These are phyloP conservation scores for Aegilops umbellulata DNA, from an alignment of 176 grass and related monocot genomes.

Conservation along the genomic window DNA sequence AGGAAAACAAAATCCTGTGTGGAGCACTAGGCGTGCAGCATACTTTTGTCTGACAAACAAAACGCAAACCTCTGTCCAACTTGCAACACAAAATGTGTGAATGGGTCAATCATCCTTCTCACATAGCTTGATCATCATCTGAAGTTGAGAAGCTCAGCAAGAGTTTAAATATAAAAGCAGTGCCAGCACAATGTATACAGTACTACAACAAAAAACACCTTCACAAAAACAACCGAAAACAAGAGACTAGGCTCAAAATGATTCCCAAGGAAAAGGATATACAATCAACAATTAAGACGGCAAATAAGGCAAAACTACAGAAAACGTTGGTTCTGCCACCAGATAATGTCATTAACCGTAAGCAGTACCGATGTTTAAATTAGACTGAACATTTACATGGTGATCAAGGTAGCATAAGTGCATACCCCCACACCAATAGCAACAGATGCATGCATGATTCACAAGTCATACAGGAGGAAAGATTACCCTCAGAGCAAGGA, in stretches of 20 bases:
- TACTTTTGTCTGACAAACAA: neutral
- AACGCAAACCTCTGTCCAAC: neutral
- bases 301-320: neutral
- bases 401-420: neutral
- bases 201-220: too few species aligned
- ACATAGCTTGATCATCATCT: neutral
- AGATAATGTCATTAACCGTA: neutral
- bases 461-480: neutral
- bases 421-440: neutral
- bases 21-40: neutral
- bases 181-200: neutral
- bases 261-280: neutral
- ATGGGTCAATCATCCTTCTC: neutral
- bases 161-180: neutral
- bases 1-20: neutral
- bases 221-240: too few species aligned
- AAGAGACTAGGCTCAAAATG: too few species aligned
- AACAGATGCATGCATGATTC: neutral
- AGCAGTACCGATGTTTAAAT: neutral
- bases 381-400: neutral
- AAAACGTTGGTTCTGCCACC: neutral
- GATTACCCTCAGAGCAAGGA: neutral
- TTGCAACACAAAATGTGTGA: slow-evolving; percentile 10
- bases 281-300: neutral
- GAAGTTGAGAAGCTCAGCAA: neutral